A percentile compares a stretch with the other conserved stretches of the same genome.
phyloP scores from a whole-genome alignment of 2,329 filamentous ascomycete species.

The Bisporella sp. region DNA sequence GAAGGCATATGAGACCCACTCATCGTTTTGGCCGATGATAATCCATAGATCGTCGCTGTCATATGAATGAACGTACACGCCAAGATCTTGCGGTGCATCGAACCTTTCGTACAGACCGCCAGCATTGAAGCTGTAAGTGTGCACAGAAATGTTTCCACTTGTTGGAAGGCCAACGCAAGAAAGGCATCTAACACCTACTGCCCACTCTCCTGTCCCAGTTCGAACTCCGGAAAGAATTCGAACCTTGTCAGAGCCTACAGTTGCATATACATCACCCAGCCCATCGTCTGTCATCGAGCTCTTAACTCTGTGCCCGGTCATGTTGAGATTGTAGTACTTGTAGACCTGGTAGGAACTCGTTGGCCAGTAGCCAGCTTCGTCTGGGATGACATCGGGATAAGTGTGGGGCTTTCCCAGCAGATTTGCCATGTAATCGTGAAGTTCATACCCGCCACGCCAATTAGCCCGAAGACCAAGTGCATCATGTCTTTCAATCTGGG shows the following conservation, averaged over 20 bases:
- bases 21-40: slow-evolving; percentile 31
- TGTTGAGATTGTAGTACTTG: slow-evolving; percentile 38
- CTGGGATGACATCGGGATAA: slow-evolving; percentile 8
- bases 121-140: slow-evolving; percentile 23
- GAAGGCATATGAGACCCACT: slow-evolving; percentile 33
- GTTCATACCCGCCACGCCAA: slow-evolving; percentile 6
- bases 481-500: slow-evolving; percentile 13
- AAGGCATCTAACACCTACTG: slow-evolving; percentile 16
- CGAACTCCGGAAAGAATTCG: slow-evolving; percentile 15
- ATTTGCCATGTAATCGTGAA: slow-evolving; percentile 17
- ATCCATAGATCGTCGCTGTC: slow-evolving; percentile 30
- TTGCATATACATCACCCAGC: slow-evolving; percentile 16
- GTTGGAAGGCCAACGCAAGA: slow-evolving; percentile 13
- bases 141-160: slow-evolving; percentile 14
- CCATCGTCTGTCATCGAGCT: slow-evolving; percentile 27
- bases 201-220: slow-evolving; percentile 16
- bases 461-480: slow-evolving; percentile 13
- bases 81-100: slow-evolving; percentile 23
- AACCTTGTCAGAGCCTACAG: slow-evolving; percentile 12
- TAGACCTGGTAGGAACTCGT: slow-evolving; percentile 40
- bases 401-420: slow-evolving; percentile 16
- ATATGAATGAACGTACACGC: slow-evolving; percentile 27
- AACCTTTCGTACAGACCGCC: slow-evolving; percentile 16
- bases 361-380: slow-evolving; percentile 30
- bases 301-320: slow-evolving; percentile 34